Evolutionary conservation across 495 filamentous ascomycete genomes (phyloP), one percentile per base, ranked within the genome.

Genomic region (Lineolata rhizophorae): DNA sequence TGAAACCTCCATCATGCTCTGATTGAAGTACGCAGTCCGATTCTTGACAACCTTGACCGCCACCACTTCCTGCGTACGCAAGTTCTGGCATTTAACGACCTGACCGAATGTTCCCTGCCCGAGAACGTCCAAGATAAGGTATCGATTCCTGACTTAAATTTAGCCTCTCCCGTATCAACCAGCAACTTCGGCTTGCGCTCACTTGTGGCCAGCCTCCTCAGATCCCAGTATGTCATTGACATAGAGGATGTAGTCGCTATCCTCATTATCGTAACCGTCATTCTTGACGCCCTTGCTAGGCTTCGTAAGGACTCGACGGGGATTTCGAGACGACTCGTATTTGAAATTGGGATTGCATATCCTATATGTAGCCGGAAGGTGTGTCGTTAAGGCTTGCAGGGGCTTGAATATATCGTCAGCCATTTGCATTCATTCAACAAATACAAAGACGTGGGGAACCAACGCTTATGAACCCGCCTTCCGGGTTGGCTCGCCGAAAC

Each of bases 1-100:
- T 5, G 90, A 99, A 18, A 99, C 90, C 45, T 99, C 90, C 90
- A 99, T 99, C 90, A 99, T 99, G 51, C 90, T 99, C 53, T 99
- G 90, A 47, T 99, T 99, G 61, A 99, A 99, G 47, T 99, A 99
- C 12, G 90, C 90, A 0, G 87, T 95, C 50, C 90, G 71, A 51
- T 99, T 99, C 54, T 99, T 99, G 56, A 99, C 85, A 18, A 95
- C 90, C 57, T 99, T 99, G 36, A 99, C 90, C 1, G 90, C 90
- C 17, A 99, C 85, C 20, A 99, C 90, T 52, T 99, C 90, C 49
- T 91, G 81, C 0, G 90, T 94, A 51, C 90, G 93, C 41, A 95
- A 53, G 43, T 95, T 99, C 54, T 99, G 90, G 51, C 90, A 99
- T 57, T 99, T 99, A 29, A 99, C 90, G 10, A 99, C 90, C 50